These are phyloP conservation scores for Pseudogymnoascus sp. DNA, from an alignment of 2,329 filamentous ascomycete genomes.

Conservation along the genomic window DNA sequence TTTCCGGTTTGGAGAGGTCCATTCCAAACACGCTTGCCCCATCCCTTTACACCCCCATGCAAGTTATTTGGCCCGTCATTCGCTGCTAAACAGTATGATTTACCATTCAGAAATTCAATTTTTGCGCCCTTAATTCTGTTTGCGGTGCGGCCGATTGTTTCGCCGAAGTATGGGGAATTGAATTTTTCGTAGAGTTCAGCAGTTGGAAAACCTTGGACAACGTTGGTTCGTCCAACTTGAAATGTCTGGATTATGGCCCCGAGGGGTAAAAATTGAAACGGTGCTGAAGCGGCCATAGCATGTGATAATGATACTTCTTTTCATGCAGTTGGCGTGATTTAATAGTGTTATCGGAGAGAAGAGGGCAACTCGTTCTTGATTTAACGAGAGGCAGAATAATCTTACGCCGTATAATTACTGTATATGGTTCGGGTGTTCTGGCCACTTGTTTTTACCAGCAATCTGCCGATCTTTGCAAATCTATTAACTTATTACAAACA, in stretches of 20 bases:
- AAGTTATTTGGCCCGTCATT: slow-evolving; percentile 74
- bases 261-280: slow-evolving; percentile 61
- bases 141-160: slow-evolving; percentile 78
- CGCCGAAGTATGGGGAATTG: slow-evolving; percentile 78
- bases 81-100: slow-evolving; percentile 58
- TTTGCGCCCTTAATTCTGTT: slow-evolving; percentile 71
- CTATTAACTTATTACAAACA: no score
- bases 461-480: no score
- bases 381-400: no score
- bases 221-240: slow-evolving; percentile 68
- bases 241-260: slow-evolving; percentile 78
- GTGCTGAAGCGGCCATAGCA: slow-evolving; percentile 11
- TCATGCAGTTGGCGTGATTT: no score
- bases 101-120: slow-evolving; percentile 64
- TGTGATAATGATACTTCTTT: neutral
- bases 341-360: no score
- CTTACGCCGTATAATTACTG: no score
- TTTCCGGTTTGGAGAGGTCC: slow-evolving; percentile 56
- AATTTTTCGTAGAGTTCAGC: slow-evolving; percentile 66
- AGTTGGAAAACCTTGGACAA: slow-evolving; percentile 77
- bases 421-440: no score
- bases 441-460: no score
- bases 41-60: slow-evolving; percentile 66
- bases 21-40: slow-evolving; percentile 72
- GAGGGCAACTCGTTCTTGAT: no score